Evolutionary conservation across 345 rosid genomes (phyloP), one percentile per base, ranked within the genome.

Genomic region (Salix purpurea): DNA sequence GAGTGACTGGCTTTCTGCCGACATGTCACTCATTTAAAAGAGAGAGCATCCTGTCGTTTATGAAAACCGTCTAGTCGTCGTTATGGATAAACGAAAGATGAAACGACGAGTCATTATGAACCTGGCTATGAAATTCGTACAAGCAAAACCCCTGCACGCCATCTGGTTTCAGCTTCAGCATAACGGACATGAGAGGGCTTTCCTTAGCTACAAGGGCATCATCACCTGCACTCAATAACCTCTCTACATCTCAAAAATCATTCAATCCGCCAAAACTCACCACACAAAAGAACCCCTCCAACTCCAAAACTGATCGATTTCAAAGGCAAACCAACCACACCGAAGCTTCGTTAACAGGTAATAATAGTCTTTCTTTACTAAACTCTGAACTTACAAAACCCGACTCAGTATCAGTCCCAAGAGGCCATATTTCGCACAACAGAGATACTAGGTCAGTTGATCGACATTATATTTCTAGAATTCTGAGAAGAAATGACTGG

Each of bases 401-500:
- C 67, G 54, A 75, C 37, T 70, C 40, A 19, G 24, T 68, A 40
- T 34, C 73, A 23, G n/a, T 30, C 50, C 70, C 82, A 13, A 65
- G 48, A 26, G 4, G 71, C 72, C 75, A 34, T 32, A n/a, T 58
- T 73, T 75, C 81, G 54, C 61, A 79, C 40, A 58, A 65, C 75
- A 73, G 65, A 56, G 50, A 61, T 26, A 54, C 36, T 42, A 81
- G 78, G 12, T 81, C 74, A 5, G 21, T 85, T 44, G 88, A 90
- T 83, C 94, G 81, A 76, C 71, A 15, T 66, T 85, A 88, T 82
- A 78, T 91, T 74, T 86, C 94, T 40, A 88, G 78, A 79, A 75
- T 88, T 85, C 89, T 92, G 1, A 82, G 82, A 19, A 87, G 91
- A 66, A 85, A 87, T 76, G 98, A 91, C 75, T 94, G 95, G 95